Percentiles rank a stretch among this genome's conserved stretches.
phyloP scores from a whole-genome alignment of 1,284 basidiomycete species.

The Mycocalia duriaeana region DNA sequence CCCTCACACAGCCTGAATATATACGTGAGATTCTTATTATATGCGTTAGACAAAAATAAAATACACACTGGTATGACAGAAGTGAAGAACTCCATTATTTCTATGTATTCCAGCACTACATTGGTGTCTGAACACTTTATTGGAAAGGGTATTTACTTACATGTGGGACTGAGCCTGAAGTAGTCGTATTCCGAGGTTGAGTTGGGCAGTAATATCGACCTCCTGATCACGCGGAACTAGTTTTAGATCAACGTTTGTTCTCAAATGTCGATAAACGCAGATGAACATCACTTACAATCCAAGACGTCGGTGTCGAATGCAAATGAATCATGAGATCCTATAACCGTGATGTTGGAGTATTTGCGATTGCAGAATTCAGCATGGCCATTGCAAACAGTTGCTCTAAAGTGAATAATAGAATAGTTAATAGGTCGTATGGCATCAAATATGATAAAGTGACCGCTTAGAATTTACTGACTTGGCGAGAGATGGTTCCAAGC shows the following conservation, averaged over 20 bases:
- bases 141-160: constrained; percentile 15
- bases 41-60: not conserved
- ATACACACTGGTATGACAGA: constrained; percentile 59
- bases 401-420: too few species aligned
- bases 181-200: constrained; percentile 65
- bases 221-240: constrained; percentile 59
- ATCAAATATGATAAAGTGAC: too few species aligned
- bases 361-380: constrained; percentile 48
- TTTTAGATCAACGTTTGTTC: too few species aligned
- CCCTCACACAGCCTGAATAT: constrained; percentile 21
- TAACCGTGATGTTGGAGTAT: constrained; percentile 54
- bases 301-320: constrained; percentile 45
- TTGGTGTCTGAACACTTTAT: not conserved
- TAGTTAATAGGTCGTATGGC: too few species aligned
- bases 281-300: constrained; percentile 37
- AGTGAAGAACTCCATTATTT: constrained; percentile 41
- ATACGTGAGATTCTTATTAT: not conserved
- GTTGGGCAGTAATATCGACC: constrained; percentile 53
- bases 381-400: constrained; percentile 50
- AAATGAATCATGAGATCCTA: constrained; percentile 69
- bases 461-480: too few species aligned
- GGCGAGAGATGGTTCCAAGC: too few species aligned
- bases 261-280: too few species aligned
- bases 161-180: constrained; percentile 71
- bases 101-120: constrained; percentile 9